Base-by-base conservation (phyloP, 768 basidiomycete species). In the Leccinellum rugosiceps region DNA sequence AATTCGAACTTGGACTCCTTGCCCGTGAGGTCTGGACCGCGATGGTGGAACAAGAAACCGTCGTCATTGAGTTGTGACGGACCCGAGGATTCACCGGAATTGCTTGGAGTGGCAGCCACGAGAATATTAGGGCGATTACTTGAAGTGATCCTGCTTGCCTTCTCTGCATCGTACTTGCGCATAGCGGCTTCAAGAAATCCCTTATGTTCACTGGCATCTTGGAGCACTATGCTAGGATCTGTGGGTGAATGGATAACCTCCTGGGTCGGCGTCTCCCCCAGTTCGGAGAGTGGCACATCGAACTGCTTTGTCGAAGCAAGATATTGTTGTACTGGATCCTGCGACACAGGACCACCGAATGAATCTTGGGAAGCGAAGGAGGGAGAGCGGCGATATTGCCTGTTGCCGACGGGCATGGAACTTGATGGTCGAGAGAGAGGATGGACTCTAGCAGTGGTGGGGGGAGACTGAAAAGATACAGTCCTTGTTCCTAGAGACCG, bases 321-420 rank as follows among this genome's bases (percentile, higher is more conserved):
- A 59, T 77, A 81, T 26, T 67, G 70, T 52, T 77, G 74, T 28
- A 78, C 77, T 9, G 76, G 77, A 57, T 85, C 79, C 35, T 77
- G 75, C 2, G 79, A 76, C n/a, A 77, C 59, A 34, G 76, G 75
- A 32, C 77, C 81, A 41, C 78, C 84, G 58, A 89, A 87, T 2
- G 87, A 88, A 67, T 88, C 86, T 66, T 82, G 78, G 4, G 85
- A 85, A 9, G 69, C 67, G 35, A 64, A 65, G 6, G 76, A 75
- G 21, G 71, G 72, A n/a, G 76, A 76, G 25, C 77, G 69, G 47
- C 49, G 65, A 50, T 56, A 63, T n/a, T 57, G 60, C 25, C 58
- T 62, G 19, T 63, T 65, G 14, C 59, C 62, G 53, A 61, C 54
- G 14, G 60, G 69, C 56, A 71, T 64, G 28, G 68, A 63, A n/a